Conservation (phyloP, 345 rosid species). For the Dipteronia dyeriana region DNA sequence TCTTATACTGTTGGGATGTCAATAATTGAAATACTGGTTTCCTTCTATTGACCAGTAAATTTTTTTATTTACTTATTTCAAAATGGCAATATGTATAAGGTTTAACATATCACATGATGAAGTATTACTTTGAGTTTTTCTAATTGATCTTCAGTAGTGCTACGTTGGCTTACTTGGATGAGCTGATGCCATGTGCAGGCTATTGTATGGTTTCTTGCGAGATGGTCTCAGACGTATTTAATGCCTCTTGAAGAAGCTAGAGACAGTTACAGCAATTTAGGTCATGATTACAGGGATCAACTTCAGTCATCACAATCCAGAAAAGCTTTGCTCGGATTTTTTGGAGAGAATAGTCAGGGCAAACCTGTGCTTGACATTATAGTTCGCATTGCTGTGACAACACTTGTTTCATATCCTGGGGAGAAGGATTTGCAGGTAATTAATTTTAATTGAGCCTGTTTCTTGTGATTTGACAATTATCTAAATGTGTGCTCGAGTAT, state of each 20-base stretch:
- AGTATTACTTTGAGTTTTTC: background rate
- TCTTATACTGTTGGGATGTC: background rate
- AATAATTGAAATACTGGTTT: background rate
- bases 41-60: background rate
- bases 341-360: slow-evolving; percentile 83
- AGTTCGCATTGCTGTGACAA: slow-evolving; percentile 67
- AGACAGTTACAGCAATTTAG: slow-evolving; percentile 44
- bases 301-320: slow-evolving; percentile 52
- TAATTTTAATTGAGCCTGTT: slow-evolving; percentile 10
- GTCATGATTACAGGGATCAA: slow-evolving; percentile 41
- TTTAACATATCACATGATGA: background rate
- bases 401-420: slow-evolving; percentile 90
- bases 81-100: background rate
- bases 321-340: slow-evolving; percentile 61
- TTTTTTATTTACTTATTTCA: slow-evolving; percentile 3
- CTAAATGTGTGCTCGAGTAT: slow-evolving; percentile 2
- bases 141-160: slow-evolving; percentile 1
- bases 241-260: slow-evolving; percentile 63
- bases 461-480: slow-evolving; percentile 15
- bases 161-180: slow-evolving; percentile 8
- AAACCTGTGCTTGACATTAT: slow-evolving; percentile 76
- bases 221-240: slow-evolving; percentile 90
- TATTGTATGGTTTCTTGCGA: slow-evolving; percentile 93
- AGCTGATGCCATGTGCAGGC: slow-evolving; percentile 54
- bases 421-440: slow-evolving; percentile 93